Base-by-base conservation (phyloP, 2,329 filamentous ascomycete species). In the Sordariomycetes sp. region DNA sequence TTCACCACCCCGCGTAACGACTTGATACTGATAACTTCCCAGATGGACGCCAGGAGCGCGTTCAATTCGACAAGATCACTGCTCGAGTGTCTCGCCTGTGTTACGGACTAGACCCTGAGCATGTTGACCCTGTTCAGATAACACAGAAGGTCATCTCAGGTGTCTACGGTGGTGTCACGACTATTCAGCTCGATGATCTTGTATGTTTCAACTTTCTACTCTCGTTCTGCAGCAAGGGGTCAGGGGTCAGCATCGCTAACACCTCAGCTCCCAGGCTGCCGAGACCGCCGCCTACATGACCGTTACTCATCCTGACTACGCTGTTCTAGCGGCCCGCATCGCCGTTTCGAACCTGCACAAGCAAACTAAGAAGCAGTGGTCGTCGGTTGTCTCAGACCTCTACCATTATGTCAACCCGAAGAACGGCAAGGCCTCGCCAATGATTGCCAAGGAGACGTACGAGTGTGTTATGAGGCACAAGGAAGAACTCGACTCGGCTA, bases 221-320 rank as follows among this genome's bases (percentile, higher is more conserved):
- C 15, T 8, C 42, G n/a, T n/a, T 8, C 42, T 8, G 8, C 34
- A 57, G 13, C 15, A 22, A 24, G 52, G 45, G 24, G 32, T 35
- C 20, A 20, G 42, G 22, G 22, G 12, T 17, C n/a, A n/a, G n/a
- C 51, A 57, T 15, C 35, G 59, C 57, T 61, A 53, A 28, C 28
- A 32, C 34, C 24, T 22, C 59, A 15, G 54, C 50, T 10, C 39
- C 12, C 66, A 97, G 92, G 94, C 94, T 68, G 94, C 94, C 66
- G 94, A 99, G 78, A 99, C 94, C 66, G 94, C 94, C 66, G 94
- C 94, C 59, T 99, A 99, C 79, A 99, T 99, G 94, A 99, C 94
- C 60, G 92, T 96, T 65, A 99, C 92, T 61, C 94, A 99, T 72
- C 94, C 94, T 67, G 94, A 99, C 76, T 99, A 99, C 72, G 94